Evolutionary conservation across 2,329 filamentous ascomycete genomes (phyloP).

Genomic region (Cladosporium sphaerospermum): DNA sequence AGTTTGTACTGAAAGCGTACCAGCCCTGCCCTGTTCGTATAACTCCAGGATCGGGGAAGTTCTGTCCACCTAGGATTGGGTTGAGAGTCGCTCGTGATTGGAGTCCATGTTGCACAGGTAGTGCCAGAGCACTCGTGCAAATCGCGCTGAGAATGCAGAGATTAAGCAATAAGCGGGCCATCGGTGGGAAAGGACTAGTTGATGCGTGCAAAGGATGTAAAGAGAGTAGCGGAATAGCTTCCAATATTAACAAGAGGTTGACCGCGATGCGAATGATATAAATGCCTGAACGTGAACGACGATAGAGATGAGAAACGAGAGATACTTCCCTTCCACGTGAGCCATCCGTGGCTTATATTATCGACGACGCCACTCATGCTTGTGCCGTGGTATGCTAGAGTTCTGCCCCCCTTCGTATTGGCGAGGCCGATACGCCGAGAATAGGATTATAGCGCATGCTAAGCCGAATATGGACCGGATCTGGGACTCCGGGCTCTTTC

Average conservation of each 20-base stretch:
- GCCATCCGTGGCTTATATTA: not conserved
- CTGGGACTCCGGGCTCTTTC: not conserved
- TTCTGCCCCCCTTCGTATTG: not conserved
- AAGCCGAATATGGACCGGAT: not conserved
- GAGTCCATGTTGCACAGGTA: not conserved
- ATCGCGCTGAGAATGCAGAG: not conserved
- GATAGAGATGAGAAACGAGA: not conserved
- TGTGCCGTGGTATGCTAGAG: slow-evolving; percentile 5
- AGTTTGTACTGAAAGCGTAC: slow-evolving; percentile 47
- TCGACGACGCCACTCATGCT: slow-evolving; percentile 1
- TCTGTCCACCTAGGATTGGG: slow-evolving; percentile 22
- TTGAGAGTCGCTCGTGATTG: not conserved
- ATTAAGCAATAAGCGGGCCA: not conserved
- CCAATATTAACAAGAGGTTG: not conserved
- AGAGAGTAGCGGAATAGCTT: not conserved
- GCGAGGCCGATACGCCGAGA: not conserved
- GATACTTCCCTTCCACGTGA: not conserved
- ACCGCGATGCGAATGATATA: not conserved
- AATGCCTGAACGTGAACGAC: not conserved
- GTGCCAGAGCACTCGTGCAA: not conserved
- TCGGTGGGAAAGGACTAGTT: not conserved
- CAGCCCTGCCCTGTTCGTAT: slow-evolving; percentile 44
- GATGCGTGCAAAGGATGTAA: not conserved
- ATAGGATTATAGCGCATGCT: slow-evolving; percentile 4
- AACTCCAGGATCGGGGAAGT: slow-evolving; percentile 52